A percentile compares a stretch with the other conserved stretches of the same genome.
These are phyloP conservation scores for Kwoniella dendrophila DNA, from an alignment of 768 basidiomycete species.

Conservation along the genomic window DNA sequence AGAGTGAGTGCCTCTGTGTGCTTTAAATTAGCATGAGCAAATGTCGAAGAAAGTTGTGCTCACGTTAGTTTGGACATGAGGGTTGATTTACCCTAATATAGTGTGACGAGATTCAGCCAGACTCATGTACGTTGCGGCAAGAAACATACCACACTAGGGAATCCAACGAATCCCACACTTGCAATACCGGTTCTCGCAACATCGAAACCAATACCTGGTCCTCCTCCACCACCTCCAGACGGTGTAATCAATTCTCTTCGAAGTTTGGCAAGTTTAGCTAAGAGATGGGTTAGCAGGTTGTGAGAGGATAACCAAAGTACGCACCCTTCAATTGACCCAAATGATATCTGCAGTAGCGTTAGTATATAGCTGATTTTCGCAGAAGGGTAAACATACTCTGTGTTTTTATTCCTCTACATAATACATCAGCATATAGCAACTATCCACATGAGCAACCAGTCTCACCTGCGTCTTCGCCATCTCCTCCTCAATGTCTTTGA, in stretches of 20 bases:
- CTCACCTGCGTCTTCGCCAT: conserved; percentile 81
- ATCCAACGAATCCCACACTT: conserved; percentile 81
- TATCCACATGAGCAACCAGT: conserved; percentile 41
- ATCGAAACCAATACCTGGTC: conserved; percentile 93
- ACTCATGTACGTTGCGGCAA: not conserved
- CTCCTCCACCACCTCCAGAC: conserved; percentile 74
- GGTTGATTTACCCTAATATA: conserved; percentile 53
- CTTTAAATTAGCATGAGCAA: not conserved
- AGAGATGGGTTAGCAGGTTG: conserved; percentile 13
- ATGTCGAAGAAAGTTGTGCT: conserved; percentile 9
- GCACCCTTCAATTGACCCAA: conserved; percentile 84
- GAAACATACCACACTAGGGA: conserved; percentile 57
- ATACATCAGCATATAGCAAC: conserved; percentile 10
- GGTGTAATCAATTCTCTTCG: conserved; percentile 87
- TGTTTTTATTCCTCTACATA: conserved; percentile 57
- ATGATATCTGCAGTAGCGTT: conserved; percentile 68
- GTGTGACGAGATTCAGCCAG: not conserved
- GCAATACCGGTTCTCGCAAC: conserved; percentile 93
- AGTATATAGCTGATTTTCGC: not conserved
- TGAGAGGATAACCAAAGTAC: not conserved
- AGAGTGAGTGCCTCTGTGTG: conserved; percentile 89
- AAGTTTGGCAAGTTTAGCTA: conserved; percentile 94
- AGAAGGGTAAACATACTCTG: conserved; percentile 32
- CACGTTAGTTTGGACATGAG: conserved; percentile 56
- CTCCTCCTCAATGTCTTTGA: conserved; percentile 73